Evolutionary conservation across 768 basidiomycete genomes (phyloP).

Genomic region (Chiua virens): DNA sequence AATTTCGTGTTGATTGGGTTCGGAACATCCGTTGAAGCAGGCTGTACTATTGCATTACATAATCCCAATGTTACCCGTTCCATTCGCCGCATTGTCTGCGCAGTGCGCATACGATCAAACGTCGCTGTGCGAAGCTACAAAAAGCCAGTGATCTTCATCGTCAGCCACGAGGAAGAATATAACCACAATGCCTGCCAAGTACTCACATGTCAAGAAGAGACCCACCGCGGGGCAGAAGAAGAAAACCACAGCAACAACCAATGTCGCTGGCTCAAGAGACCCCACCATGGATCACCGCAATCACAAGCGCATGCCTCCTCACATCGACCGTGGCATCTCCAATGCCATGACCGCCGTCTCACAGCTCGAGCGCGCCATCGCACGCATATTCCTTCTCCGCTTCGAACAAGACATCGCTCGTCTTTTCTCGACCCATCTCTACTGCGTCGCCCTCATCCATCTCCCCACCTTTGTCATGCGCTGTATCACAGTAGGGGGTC

Average conservation of each 20-base stretch:
- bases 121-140: neutral
- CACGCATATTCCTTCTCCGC: conserved; percentile 64
- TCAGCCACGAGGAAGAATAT: conserved; percentile 20
- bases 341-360: conserved; percentile 62
- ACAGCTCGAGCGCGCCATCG: conserved; percentile 66
- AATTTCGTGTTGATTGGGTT: conserved; percentile 51
- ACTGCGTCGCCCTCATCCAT: conserved; percentile 61
- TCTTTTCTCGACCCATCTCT: conserved; percentile 69
- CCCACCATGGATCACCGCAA: conserved; percentile 29
- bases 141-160: conserved; percentile 4
- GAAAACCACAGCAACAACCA: conserved; percentile 36
- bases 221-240: conserved; percentile 48
- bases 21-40: conserved; percentile 4
- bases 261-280: conserved; percentile 23
- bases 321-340: conserved; percentile 53
- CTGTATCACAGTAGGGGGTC: conserved; percentile 58
- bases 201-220: conserved; percentile 73
- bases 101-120: conserved; percentile 16
- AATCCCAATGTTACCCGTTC: conserved; percentile 6
- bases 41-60: conserved; percentile 15
- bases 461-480: conserved; percentile 70
- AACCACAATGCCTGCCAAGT: conserved; percentile 62
- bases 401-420: conserved; percentile 76
- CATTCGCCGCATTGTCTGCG: conserved; percentile 12
- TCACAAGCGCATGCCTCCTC: conserved; percentile 41